Evolutionary conservation across 1,139 yeast species (phyloP), one percentile per base, ranked within the genome.

Genomic region (Geotrichum cucujoidarum): DNA sequence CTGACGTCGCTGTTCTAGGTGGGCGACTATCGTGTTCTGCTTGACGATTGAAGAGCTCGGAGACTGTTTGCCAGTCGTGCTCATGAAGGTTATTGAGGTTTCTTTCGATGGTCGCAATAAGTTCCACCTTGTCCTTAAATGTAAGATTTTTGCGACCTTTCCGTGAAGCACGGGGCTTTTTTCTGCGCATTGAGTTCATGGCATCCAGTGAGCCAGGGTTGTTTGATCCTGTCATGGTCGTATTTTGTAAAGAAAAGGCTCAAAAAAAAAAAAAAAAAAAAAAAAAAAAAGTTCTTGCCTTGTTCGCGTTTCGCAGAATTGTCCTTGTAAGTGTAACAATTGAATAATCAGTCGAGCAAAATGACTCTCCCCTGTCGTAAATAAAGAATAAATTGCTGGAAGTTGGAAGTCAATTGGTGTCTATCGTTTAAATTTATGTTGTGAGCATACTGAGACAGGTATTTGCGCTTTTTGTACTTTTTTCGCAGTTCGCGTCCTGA

Each of bases 101-200:
- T 32, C 30, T 27, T 30, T 46, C 45, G n/a, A 46, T 25, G 16
- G 43, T 35, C 13, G 35, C 17, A 10, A 46, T 41, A 21, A 46
- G 40, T 24, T 46, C 49, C 2, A 40, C 45, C 22, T 46, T 46
- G 35, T 46, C 49, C 16, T 30, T 36, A 10, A 43, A 40, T 1
- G 45, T 46, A 2, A 46, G 40, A 24, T 46, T 46, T 27, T 46
- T 46, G 13, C 49, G 29, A 17, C 49, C 49, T 8, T 40, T 39
- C 18, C 49, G 41, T 8, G 49, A 46, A 10, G 41, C 40, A 11
- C 49, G 49, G 11, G 31, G 41, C 16, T 40, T 31, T 32, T 46
- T 46, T 38, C 34, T 41, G 33, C 45, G 38, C 27, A 39, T 17
- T 8, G 43, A 29, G 18, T 20, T 20, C 35, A 39, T 29, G 29